A percentile compares a stretch with the other conserved stretches of the same genome.
These are phyloP conservation scores for Geotrichum australiense DNA, from an alignment of 1,139 yeast species.

Conservation along the genomic window DNA sequence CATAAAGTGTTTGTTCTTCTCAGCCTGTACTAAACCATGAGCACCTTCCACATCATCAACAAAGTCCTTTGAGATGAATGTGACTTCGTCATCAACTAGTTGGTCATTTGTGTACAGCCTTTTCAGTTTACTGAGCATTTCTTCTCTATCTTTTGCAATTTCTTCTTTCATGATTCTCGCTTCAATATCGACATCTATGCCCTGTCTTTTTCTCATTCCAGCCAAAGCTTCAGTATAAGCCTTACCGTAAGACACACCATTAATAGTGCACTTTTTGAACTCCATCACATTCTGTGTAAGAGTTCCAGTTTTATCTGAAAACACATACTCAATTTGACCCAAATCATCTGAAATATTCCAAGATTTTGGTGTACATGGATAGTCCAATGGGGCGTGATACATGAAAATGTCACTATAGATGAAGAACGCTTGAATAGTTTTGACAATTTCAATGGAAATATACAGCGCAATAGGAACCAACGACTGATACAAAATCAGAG, in stretches of 20 bases:
- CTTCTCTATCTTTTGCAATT: conserved; percentile 53
- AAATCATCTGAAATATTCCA: conserved; percentile 97
- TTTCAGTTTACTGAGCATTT: conserved; percentile 54
- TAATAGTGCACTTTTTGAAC: conserved; percentile 82
- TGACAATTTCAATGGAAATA: conserved; percentile 87
- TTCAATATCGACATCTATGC: conserved; percentile 70
- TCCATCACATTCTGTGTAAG: conserved; percentile 96
- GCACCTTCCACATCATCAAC: conserved; percentile 38
- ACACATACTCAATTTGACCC: conserved; percentile 92
- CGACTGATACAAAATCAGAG: conserved; percentile 78
- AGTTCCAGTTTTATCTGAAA: conserved; percentile 96
- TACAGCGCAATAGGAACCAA: conserved; percentile 90
- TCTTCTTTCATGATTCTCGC: conserved; percentile 43
- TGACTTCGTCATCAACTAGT: conserved; percentile 54
- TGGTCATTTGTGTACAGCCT: conserved; percentile 49
- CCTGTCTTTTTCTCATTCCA: conserved; percentile 81
- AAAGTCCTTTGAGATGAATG: conserved; percentile 71
- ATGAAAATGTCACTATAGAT: conserved; percentile 79
- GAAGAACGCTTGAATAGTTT: conserved; percentile 86
- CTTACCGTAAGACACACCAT: conserved; percentile 80
- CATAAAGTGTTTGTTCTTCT: conserved; percentile 58
- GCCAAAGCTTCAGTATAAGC: conserved; percentile 96
- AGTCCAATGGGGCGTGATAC: conserved; percentile 79
- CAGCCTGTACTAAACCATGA: conserved; percentile 48
- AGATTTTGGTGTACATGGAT: conserved; percentile 91